A percentile compares a stretch with the other conserved stretches of the same genome.
Evolutionary conservation across 257 asterid species (phyloP).

Genomic region (Capsicum baccatum): DNA sequence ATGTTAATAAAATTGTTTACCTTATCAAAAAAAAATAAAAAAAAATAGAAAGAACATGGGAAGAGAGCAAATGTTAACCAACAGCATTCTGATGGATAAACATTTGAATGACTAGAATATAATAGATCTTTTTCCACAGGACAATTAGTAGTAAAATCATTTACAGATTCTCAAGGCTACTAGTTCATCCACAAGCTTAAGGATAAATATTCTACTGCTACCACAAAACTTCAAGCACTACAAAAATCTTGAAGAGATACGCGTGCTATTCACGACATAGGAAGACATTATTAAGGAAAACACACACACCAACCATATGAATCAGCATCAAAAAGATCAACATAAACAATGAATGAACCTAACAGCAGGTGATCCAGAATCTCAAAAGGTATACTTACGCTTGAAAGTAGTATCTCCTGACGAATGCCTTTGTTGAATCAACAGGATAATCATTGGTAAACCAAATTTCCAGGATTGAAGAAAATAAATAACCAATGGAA

Average conservation of each 20-base stretch:
- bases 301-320: slow-evolving; percentile 18
- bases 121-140: not conserved
- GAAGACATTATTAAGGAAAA: slow-evolving; percentile 16
- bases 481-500: slow-evolving; percentile 79
- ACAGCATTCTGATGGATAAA: not conserved
- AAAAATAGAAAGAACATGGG: not conserved
- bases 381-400: slow-evolving; percentile 54
- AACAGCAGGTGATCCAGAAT: not conserved
- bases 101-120: not conserved
- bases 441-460: slow-evolving; percentile 55
- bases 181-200: slow-evolving; percentile 12
- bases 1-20: no score
- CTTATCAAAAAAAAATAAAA: no score
- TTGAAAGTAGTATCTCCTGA: slow-evolving; percentile 74
- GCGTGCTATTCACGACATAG: not conserved
- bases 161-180: slow-evolving; percentile 19
- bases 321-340: not conserved
- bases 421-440: slow-evolving; percentile 63
- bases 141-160: slow-evolving; percentile 17
- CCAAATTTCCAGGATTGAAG: slow-evolving; percentile 84
- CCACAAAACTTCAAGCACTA: slow-evolving; percentile 26
- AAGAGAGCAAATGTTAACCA: slow-evolving; percentile 7
- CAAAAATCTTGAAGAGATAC: not conserved
- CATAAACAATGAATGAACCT: not conserved
- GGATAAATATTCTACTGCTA: slow-evolving; percentile 15